These are phyloP conservation scores for Kondoa malvinella DNA, from an alignment of 768 basidiomycete genomes.

Conservation along the genomic window DNA sequence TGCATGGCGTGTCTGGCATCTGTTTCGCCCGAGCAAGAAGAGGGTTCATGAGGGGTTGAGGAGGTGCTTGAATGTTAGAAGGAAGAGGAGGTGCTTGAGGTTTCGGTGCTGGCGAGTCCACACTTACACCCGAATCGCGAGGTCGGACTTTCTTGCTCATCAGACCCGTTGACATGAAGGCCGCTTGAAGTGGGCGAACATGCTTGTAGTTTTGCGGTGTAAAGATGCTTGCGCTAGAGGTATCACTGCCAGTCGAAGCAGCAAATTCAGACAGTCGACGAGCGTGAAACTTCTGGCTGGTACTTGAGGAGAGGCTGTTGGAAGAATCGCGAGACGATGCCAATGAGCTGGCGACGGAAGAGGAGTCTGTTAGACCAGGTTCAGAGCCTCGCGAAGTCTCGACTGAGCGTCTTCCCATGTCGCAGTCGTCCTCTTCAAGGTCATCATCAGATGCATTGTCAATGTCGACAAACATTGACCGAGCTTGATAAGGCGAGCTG, in stretches of 20 bases:
- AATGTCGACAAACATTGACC: neutral
- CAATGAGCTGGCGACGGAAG: slow-evolving; percentile 19
- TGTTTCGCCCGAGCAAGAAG: slow-evolving; percentile 4
- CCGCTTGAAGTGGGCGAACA: slow-evolving; percentile 28
- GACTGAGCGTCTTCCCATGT: slow-evolving; percentile 13
- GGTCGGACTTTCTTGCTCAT: slow-evolving; percentile 32
- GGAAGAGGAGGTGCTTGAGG: slow-evolving; percentile 9
- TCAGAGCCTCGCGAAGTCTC: slow-evolving; percentile 7
- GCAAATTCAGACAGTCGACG: neutral
- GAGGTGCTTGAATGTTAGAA: slow-evolving; percentile 20
- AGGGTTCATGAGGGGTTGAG: neutral
- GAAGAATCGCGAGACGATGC: slow-evolving; percentile 8
- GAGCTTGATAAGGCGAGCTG: slow-evolving; percentile 3
- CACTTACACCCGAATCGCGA: slow-evolving; percentile 13
- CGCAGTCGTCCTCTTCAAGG: slow-evolving; percentile 18
- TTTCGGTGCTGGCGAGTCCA: slow-evolving; percentile 11
- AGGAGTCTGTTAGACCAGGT: slow-evolving; percentile 24
- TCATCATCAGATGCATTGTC: slow-evolving; percentile 16
- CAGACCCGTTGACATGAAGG: slow-evolving; percentile 34
- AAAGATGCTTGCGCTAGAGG: slow-evolving; percentile 15
- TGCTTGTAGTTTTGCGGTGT: slow-evolving; percentile 27
- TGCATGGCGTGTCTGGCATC: slow-evolving; percentile 32
- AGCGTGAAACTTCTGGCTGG: neutral
- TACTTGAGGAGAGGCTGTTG: slow-evolving; percentile 5
- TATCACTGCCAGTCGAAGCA: neutral